Evolutionary conservation across 2,329 filamentous ascomycete genomes (phyloP).

Genomic region (Ceratocystis eucalypticola): DNA sequence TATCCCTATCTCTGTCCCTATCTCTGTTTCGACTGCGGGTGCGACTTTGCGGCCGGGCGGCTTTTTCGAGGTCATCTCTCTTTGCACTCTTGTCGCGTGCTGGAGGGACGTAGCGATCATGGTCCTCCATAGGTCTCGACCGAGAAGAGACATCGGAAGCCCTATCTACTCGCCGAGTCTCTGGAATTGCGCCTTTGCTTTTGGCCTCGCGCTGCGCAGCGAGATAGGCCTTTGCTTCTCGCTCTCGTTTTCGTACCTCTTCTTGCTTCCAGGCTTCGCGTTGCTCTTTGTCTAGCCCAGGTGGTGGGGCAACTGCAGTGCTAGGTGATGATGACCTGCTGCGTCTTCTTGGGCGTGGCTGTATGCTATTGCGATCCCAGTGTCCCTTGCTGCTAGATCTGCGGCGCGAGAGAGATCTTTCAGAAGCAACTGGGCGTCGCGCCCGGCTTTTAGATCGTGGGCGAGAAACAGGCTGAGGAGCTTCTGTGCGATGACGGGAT

Average conservation of each 20-base stretch:
- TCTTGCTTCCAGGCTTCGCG: conserved; percentile 46
- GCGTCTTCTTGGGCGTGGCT: conserved; percentile 30
- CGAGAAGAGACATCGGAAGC: conserved; percentile 28
- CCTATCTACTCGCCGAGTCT: conserved; percentile 28
- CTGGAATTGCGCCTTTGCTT: conserved; percentile 40
- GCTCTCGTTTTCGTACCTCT: conserved; percentile 48
- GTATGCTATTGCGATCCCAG: conserved; percentile 22
- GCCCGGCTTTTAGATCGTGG: conserved; percentile 17
- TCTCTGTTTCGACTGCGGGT: conserved; percentile 27
- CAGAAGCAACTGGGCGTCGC: conserved; percentile 20
- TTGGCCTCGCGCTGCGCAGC: conserved; percentile 48
- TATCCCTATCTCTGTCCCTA: conserved; percentile 21
- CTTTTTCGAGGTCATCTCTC: conserved; percentile 11
- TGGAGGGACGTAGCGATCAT: conserved; percentile 36
- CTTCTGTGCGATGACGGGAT: conserved; percentile 22
- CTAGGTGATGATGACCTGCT: conserved; percentile 33
- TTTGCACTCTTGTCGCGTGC: conserved; percentile 28
- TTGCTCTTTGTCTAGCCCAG: conserved; percentile 34
- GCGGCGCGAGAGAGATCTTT: not conserved
- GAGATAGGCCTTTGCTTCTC: conserved; percentile 50
- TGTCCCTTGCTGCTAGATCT: conserved; percentile 16
- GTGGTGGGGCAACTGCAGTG: conserved; percentile 27
- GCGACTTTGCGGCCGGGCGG: conserved; percentile 23
- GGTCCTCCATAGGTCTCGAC: conserved; percentile 23
- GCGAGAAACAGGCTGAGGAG: not conserved